A percentile compares a stretch with the other conserved stretches of the same genome.
Conservation (phyloP, 2,329 filamentous ascomycete species). For the Cercospora berteroae region DNA sequence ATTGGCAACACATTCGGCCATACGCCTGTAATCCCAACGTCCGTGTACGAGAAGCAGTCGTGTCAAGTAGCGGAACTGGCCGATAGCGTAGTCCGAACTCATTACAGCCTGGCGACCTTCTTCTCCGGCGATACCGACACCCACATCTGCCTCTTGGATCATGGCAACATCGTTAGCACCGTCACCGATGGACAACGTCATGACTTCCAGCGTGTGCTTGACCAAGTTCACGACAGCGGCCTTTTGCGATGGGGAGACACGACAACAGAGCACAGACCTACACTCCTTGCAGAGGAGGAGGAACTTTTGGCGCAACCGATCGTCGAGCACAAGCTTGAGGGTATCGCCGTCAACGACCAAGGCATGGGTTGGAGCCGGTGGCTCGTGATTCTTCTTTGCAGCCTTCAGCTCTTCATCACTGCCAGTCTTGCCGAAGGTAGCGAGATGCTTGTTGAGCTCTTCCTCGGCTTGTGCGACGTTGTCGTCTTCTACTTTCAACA, state of each 20-base stretch:
- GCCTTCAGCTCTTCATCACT: constrained; percentile 78
- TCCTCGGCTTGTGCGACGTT: constrained; percentile 61
- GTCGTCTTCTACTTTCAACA: constrained; percentile 81
- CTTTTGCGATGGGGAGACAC: constrained; percentile 95
- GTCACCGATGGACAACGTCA: constrained; percentile 91
- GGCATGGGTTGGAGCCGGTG: constrained; percentile 83
- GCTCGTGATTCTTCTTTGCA: constrained; percentile 79
- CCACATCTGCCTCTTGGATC: constrained; percentile 97
- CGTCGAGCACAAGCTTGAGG: constrained; percentile 80
- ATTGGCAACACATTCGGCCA: constrained; percentile 92
- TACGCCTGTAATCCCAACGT: constrained; percentile 90
- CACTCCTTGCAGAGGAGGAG: constrained; percentile 94
- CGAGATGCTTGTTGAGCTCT: constrained; percentile 71
- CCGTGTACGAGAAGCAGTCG: constrained; percentile 85
- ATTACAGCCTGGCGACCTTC: constrained; percentile 91
- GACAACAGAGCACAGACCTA: constrained; percentile 92
- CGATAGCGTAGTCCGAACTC: constrained; percentile 94
- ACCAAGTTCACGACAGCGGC: constrained; percentile 96
- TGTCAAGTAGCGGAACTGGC: constrained; percentile 86
- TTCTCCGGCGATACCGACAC: constrained; percentile 89
- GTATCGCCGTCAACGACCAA: constrained; percentile 94
- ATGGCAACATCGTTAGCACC: constrained; percentile 96
- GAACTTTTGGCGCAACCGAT: constrained; percentile 84
- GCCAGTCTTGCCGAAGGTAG: constrained; percentile 74
- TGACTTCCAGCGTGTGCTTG: constrained; percentile 89